Percentiles rank a stretch among this genome's conserved stretches.
These are phyloP conservation scores for Penicillium bialowiezense DNA, from an alignment of 495 filamentous ascomycete species.

Conservation along the genomic window DNA sequence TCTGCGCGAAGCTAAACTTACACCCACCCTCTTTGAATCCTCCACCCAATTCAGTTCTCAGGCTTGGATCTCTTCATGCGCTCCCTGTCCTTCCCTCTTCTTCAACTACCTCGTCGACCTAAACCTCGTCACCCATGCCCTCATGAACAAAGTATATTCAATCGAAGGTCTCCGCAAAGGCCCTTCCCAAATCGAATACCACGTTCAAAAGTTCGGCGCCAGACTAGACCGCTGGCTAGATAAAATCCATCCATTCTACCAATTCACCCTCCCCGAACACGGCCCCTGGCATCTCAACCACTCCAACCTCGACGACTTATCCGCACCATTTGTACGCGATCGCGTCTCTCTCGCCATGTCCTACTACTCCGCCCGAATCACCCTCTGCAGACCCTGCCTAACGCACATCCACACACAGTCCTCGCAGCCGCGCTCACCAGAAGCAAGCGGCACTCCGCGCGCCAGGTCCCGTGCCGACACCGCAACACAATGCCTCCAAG, in stretches of 20 bases:
- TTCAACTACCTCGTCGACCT: conserved; percentile 48
- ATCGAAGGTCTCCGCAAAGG: conserved; percentile 48
- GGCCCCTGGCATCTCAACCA: conserved; percentile 20
- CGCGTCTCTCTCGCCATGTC: conserved; percentile 47
- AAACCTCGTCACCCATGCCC: conserved; percentile 47
- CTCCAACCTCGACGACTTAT: conserved; percentile 12
- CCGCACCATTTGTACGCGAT: conserved; percentile 17
- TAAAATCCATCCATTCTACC: conserved; percentile 43
- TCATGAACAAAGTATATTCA: conserved; percentile 54
- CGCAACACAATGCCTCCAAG: conserved; percentile 52
- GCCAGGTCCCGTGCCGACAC: conserved; percentile 48
- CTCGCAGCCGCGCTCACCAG: background rate
- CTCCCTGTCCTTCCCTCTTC: conserved; percentile 39
- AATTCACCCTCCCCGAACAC: conserved; percentile 35
- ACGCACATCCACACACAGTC: conserved; percentile 10
- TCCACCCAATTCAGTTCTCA: background rate
- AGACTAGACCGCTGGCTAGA: conserved; percentile 51
- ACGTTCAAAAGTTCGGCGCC: conserved; percentile 41
- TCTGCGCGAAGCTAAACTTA: conserved; percentile 23
- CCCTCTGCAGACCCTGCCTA: conserved; percentile 60
- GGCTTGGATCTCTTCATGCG: conserved; percentile 23
- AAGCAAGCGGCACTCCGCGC: conserved; percentile 31
- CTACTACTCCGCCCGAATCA: conserved; percentile 55
- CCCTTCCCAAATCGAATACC: conserved; percentile 50
- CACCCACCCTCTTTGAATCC: conserved; percentile 31